Percentiles rank a stretch among this genome's conserved stretches.
These are phyloP conservation scores for Boletus sp. DNA, from an alignment of 768 basidiomycete genomes.

Conservation along the genomic window DNA sequence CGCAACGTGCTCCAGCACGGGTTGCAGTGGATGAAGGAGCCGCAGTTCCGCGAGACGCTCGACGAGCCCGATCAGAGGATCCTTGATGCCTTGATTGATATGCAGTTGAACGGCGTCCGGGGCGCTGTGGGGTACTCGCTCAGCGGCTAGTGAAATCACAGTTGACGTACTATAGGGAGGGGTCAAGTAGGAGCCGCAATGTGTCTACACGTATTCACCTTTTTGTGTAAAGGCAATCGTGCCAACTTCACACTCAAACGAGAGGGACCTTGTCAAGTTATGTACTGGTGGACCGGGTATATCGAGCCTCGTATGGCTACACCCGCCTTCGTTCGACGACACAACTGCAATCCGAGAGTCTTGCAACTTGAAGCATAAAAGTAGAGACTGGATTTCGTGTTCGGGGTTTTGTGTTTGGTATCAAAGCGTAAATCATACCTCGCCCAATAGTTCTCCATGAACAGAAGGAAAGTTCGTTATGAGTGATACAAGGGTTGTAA, in stretches of 20 bases:
- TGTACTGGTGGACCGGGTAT: conserved; percentile 5
- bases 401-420: neutral
- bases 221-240: neutral
- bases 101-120: too few species aligned
- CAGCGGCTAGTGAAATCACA: too few species aligned
- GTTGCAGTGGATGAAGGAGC: too few species aligned
- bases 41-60: too few species aligned
- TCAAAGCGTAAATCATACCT: conserved; percentile 49
- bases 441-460: conserved; percentile 75
- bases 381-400: conserved; percentile 60
- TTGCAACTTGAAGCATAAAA: conserved; percentile 94
- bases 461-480: conserved; percentile 85
- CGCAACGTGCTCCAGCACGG: too few species aligned
- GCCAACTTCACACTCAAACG: neutral
- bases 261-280: neutral
- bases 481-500: conserved; percentile 86
- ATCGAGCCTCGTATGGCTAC: too few species aligned
- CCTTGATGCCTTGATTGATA: too few species aligned
- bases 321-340: conserved; percentile 48
- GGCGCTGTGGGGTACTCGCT: too few species aligned
- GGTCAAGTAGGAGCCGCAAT: too few species aligned
- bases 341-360: conserved; percentile 96
- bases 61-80: too few species aligned
- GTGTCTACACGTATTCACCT: neutral
- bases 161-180: too few species aligned